Evolutionary conservation across 768 basidiomycete genomes (phyloP), one percentile per base, ranked within the genome.

Genomic region (Suillus occidentalis): DNA sequence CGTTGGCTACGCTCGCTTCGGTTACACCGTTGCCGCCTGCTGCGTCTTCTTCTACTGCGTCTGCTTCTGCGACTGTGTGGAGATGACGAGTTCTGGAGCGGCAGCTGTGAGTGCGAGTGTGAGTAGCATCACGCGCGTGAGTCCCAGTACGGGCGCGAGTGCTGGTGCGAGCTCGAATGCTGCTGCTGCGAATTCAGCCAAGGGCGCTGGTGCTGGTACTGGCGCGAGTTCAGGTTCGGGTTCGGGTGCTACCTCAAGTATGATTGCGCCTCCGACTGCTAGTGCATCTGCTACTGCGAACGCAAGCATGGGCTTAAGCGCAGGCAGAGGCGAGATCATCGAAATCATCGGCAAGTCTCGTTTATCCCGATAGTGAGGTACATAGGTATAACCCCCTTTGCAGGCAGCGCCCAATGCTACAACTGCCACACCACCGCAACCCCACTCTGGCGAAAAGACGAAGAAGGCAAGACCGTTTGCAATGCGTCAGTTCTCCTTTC

Each of bases 381-480:
- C 3, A 28, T 28, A n/a, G n/a, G n/a, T n/a, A n/a, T 28, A 28
- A 28, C 28, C 3, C 3, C 3, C 28, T 28, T 3, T 28, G 67
- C 67, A 62, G 75, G 76, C 56, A 67, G 82, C 83, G 92, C 92
- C 3, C 91, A 93, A 81, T 95, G 92, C 79, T 92, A 89, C 78
- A 94, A 94, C 72, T 94, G 92, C 79, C 90, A 93, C 72, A 94
- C 93, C 28, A 94, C 91, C 3, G 91, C 92, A 16, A 94, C 92
- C 6, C 93, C 93, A 14, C 84, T 94, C 47, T 94, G 92, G 92
- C 85, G 92, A 67, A 94, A 94, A 77, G 93, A 94, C 70, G 92
- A 94, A 70, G 92, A 94, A 77, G 92, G 92, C 62, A 92, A 92
- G 81, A 94, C 92, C 0, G 91, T 94, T 45, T 94, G 93, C 80